Conservation (phyloP, 768 basidiomycete genomes). For the Suillus brevipes region DNA sequence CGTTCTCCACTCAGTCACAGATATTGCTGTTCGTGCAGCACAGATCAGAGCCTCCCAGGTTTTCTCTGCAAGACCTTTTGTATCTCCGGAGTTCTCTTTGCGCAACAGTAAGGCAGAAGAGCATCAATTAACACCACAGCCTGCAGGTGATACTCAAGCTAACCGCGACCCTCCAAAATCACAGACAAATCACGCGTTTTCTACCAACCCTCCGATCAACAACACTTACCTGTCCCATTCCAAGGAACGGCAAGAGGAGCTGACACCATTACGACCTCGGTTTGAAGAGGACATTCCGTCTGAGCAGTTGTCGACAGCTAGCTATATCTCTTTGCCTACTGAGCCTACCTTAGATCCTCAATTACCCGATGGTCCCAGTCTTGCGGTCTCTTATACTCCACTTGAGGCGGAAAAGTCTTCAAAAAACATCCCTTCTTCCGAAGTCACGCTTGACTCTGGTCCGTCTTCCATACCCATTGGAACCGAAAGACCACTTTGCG, state of each 20-base stretch:
- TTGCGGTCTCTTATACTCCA: not conserved
- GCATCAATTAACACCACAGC: not conserved
- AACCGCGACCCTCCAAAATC: not conserved
- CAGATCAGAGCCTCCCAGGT: conserved; percentile 51
- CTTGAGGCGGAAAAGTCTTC: not conserved
- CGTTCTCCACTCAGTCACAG: conserved; percentile 57
- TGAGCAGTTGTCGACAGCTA: not conserved
- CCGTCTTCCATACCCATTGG: not conserved
- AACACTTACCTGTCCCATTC: not conserved
- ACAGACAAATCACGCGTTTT: conserved; percentile 3
- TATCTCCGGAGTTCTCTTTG: not conserved
- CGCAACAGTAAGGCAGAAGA: not conserved
- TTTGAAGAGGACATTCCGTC: not conserved
- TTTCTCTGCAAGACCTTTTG: conserved; percentile 8
- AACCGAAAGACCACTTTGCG: not conserved
- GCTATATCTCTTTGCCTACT: not conserved
- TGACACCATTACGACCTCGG: not conserved
- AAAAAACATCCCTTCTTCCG: not conserved
- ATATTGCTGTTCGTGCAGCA: conserved; percentile 65
- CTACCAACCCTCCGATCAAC: not conserved
- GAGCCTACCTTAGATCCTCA: not conserved
- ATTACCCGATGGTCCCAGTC: not conserved
- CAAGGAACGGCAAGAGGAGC: not conserved
- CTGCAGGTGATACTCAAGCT: not conserved
- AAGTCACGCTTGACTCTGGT: not conserved